Base-by-base conservation (phyloP, 2,329 filamentous ascomycete genomes). In the Exophiala viscosa region DNA sequence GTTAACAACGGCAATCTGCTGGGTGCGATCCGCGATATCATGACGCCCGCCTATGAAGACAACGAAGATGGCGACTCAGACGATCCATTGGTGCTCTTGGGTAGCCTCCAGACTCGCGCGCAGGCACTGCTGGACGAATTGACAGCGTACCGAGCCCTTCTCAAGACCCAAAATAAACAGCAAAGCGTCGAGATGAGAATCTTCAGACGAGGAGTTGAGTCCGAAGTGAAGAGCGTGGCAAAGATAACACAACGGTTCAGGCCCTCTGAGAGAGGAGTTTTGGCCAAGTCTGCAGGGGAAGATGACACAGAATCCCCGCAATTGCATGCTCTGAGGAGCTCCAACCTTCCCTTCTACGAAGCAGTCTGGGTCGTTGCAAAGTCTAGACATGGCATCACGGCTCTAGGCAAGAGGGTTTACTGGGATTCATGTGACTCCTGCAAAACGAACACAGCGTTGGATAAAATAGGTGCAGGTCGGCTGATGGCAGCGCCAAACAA, bases 271-370 rank as follows among this genome's bases (percentile, higher is more conserved):
- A n/a, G 34, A 40, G 8, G 36, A 18, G 28, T 55, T 53, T 17
- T 60, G 10, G 57, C 33, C 9, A 59, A 60, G 38, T 53, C 43
- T n/a, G 35, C 50, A 4, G 57, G 50, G 32, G 50, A 55, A 10
- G 55, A 49, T 8, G 63, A 61, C 40, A 59, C 54, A 23, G 57
- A 63, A 23, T 45, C 60, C 6, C 66, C 69, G 48, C 60, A 61
- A 52, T 65, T 74, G n/a, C 81, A 86, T 63, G 76, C 79, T 23
- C 70, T 86, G 41, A 75, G 79, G 45, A 85, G 82, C 6, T 85
- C 82, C 1, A 88, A 88, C 67, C 64, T 87, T 9, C 77, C 81
- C 0, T 87, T 86, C 63, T 81, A 83, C 48, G 77, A 82, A 58
- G 76, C 80, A 5, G 74, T 87, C 2, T 88, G 85, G 85, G 67